Evolutionary conservation across 495 filamentous ascomycete species (phyloP).

Genomic region (Aspergillus carlsbadensis): DNA sequence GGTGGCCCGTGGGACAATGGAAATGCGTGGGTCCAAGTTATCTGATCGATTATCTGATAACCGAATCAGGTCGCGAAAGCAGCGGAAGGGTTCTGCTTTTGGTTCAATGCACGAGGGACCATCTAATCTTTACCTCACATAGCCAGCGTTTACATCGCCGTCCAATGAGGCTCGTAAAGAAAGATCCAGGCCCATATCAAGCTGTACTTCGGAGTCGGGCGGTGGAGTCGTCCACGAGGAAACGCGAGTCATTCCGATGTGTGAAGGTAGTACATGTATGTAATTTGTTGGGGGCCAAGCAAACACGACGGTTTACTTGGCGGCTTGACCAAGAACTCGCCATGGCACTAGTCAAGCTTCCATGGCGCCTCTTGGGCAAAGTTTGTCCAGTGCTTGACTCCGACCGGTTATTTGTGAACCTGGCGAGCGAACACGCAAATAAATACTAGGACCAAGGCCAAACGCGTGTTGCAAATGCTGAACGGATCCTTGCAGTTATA

Average conservation of each 20-base stretch:
- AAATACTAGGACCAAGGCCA: too few species aligned
- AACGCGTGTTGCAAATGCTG: background rate
- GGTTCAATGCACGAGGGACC: too few species aligned
- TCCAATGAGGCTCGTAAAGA: too few species aligned
- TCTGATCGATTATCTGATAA: constrained; percentile 15
- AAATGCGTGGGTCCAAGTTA: background rate
- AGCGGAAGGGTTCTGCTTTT: too few species aligned
- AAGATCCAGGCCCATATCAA: too few species aligned
- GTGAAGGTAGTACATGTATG: too few species aligned
- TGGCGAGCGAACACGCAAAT: background rate
- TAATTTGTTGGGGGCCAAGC: too few species aligned
- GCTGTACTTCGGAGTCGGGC: too few species aligned
- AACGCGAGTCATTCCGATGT: too few species aligned
- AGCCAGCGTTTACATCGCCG: too few species aligned
- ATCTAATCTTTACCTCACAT: too few species aligned
- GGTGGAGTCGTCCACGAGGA: too few species aligned
- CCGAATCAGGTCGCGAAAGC: background rate
- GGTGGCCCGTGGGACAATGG: background rate
- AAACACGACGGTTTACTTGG: background rate
- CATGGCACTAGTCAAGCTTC: constrained; percentile 4
- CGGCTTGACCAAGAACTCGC: background rate
- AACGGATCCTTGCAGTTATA: background rate
- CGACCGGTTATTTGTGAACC: background rate
- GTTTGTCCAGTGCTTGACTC: background rate
- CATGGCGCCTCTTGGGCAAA: background rate